These are phyloP conservation scores for Penicillium digitatum DNA, from an alignment of 2,329 filamentous ascomycete genomes.

Conservation along the genomic window DNA sequence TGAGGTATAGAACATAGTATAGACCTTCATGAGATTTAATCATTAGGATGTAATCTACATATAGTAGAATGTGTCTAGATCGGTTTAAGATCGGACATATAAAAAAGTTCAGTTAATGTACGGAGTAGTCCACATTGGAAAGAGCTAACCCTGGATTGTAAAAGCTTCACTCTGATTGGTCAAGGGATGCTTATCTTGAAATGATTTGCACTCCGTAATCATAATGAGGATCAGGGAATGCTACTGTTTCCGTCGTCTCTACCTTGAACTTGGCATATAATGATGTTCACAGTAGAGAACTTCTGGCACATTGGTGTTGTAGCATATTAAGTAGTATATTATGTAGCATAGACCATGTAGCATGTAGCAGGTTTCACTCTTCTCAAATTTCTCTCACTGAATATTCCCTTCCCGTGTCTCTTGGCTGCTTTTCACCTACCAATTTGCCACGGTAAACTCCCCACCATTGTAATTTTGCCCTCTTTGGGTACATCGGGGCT, in stretches of 20 bases:
- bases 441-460: constrained; percentile 19
- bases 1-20: neutral
- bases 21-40: neutral
- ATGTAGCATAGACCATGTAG: neutral
- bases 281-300: neutral
- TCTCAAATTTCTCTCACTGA: neutral
- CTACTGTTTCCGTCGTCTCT: neutral
- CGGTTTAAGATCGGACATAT: too few relatives aligned
- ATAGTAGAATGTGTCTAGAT: too few relatives aligned
- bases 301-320: neutral
- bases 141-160: constrained; percentile 37
- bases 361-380: neutral
- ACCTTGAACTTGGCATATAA: too few relatives aligned
- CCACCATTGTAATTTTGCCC: constrained; percentile 26
- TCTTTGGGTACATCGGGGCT: constrained; percentile 16
- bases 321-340: neutral
- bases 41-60: too few relatives aligned
- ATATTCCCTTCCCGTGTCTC: neutral
- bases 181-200: constrained; percentile 29
- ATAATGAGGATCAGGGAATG: constrained; percentile 20
- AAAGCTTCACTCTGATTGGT: constrained; percentile 32
- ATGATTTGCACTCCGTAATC: constrained; percentile 21
- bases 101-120: too few relatives aligned
- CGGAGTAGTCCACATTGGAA: constrained; percentile 36
- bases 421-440: constrained; percentile 11